Evolutionary conservation across 768 basidiomycete species (phyloP), one percentile per base, ranked within the genome.

Genomic region (Hysterangium stoloniferum): DNA sequence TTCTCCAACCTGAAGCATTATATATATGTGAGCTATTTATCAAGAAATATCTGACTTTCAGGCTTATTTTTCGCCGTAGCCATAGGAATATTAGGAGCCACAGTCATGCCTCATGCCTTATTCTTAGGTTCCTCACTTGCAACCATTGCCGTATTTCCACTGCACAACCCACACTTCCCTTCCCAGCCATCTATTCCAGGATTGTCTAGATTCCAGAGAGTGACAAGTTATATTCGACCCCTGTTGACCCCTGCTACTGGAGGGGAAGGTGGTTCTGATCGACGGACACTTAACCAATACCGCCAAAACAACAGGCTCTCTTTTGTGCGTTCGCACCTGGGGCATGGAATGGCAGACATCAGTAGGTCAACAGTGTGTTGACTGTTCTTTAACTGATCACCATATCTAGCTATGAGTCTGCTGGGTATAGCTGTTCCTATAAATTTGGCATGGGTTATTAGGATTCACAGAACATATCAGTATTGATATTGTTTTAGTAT

Each of bases 281-380:
- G 45, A 27, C 43, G n/a, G 28, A 45, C 48, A 22, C 52, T 37
- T 9, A 37, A 55, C 20, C 54, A 41, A 34, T 45, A 24, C 9
- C 59, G 61, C 38, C 58, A 62, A 44, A 68, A 70, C 59, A 63
- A 67, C 56, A 45, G 63, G 4, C 56, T 63, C 11, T 55, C 56
- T 24, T 69, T 74, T 53, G 59, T 74, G 24, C 57, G 57, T 22
- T 61, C 66, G n/a, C 73, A 76, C 54, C 54, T 75, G 15, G 59
- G 58, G 17, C 70, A 75, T 45, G 70, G 71, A 12, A 66, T 63
- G 60, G 62, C 71, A 42, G 79, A 81, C 59, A 73, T 79, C 15
- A 59, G 64, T 55, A 29, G 13, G 43, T n/a, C n/a, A n/a, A n/a
- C n/a, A n/a, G n/a, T n/a, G n/a, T n/a, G n/a, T 80, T 29, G 2